phyloP scores from a whole-genome alignment of 371 early-diverging fungal species.

The Apophysomyces sp. region DNA sequence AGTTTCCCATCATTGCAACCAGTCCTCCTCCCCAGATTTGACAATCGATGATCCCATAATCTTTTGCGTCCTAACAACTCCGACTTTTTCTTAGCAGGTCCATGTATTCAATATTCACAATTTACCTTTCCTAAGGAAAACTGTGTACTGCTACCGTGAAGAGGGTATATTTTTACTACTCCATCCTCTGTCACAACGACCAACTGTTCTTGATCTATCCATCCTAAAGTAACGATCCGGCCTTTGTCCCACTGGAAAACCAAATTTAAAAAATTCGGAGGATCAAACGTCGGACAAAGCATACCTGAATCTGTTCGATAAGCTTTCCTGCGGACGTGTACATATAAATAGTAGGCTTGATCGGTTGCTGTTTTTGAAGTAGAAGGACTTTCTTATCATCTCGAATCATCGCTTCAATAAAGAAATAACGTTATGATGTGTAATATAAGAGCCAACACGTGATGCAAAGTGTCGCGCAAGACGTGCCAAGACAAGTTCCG shows the following conservation, averaged over 20 bases:
- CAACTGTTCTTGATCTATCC: constrained; percentile 86
- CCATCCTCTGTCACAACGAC: constrained; percentile 90
- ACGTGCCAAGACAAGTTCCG: neutral
- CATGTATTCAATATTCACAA: neutral
- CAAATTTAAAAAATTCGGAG: neutral
- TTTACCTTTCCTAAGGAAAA: constrained; percentile 83
- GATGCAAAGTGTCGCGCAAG: neutral
- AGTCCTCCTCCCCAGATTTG: constrained; percentile 87
- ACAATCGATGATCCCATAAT: constrained; percentile 78
- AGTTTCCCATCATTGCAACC: constrained; percentile 85
- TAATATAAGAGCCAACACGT: neutral
- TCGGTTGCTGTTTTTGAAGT: constrained; percentile 68
- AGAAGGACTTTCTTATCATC: constrained; percentile 81
- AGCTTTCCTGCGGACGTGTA: constrained; percentile 86
- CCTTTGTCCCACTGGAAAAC: constrained; percentile 83
- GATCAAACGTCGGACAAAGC: neutral
- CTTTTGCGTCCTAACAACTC: constrained; percentile 69
- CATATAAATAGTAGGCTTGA: constrained; percentile 79
- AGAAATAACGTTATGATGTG: no score
- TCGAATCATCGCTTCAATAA: constrained; percentile 73
- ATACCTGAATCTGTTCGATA: constrained; percentile 82
- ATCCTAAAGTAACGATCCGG: constrained; percentile 86
- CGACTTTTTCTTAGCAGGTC: neutral
- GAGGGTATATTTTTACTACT: constrained; percentile 77
- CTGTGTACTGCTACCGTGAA: constrained; percentile 77